Evolutionary conservation across 768 basidiomycete species (phyloP).

Genomic region (Boletus bicolor): DNA sequence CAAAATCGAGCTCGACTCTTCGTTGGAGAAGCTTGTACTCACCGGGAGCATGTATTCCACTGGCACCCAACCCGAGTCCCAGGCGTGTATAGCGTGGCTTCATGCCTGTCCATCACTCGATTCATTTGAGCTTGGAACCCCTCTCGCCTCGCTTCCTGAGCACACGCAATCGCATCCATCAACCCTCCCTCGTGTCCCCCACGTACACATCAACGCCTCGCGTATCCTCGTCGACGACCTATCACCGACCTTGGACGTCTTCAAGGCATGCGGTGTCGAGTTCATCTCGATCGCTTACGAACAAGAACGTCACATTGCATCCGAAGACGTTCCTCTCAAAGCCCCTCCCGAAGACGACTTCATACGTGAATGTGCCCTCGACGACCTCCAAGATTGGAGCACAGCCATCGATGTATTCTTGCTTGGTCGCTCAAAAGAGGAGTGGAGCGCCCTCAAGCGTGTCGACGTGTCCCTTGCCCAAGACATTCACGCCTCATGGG

Average conservation of each 20-base stretch:
- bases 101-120: constrained; percentile 21
- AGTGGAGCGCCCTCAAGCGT: constrained; percentile 18
- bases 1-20: constrained; percentile 13
- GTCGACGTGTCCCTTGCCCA: constrained; percentile 17
- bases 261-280: constrained; percentile 17
- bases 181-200: constrained; percentile 11
- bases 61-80: constrained; percentile 14
- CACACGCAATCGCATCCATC: background rate
- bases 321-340: constrained; percentile 1
- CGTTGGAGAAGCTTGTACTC: constrained; percentile 23
- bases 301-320: constrained; percentile 1
- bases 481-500: constrained; percentile 22
- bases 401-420: constrained; percentile 22
- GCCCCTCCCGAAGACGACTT: constrained; percentile 20
- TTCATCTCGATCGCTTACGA: constrained; percentile 25
- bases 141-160: constrained; percentile 19
- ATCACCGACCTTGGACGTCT: constrained; percentile 17
- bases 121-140: constrained; percentile 21
- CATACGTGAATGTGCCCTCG: constrained; percentile 28
- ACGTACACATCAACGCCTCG: constrained; percentile 28
- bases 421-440: constrained; percentile 7
- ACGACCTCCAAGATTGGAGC: constrained; percentile 31
- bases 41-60: constrained; percentile 32
- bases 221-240: constrained; percentile 24
- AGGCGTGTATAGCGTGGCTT: constrained; percentile 27